Percentiles rank a stretch among this genome's conserved stretches.
Evolutionary conservation across 768 basidiomycete species (phyloP).

Genomic region (Boletus insuetus): DNA sequence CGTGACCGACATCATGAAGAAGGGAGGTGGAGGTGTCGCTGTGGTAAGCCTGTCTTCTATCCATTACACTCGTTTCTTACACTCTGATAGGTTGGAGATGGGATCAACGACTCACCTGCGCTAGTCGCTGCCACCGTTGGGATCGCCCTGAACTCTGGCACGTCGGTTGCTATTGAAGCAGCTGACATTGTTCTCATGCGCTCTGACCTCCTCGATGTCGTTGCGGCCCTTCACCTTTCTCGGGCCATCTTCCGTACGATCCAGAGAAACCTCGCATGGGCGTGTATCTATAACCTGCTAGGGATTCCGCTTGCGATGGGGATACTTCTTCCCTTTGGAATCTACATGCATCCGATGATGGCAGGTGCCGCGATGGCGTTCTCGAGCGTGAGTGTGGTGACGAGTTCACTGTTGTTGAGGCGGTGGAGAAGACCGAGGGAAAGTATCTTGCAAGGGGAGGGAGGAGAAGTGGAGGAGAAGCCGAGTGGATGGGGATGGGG

Average conservation of each 20-base stretch:
- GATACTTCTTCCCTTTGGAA: conserved; percentile 83
- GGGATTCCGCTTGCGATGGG: conserved; percentile 99
- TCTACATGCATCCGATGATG: conserved; percentile 97
- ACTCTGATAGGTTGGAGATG: conserved; percentile 81
- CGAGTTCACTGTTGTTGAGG: conserved; percentile 80
- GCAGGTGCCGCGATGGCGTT: conserved; percentile 99
- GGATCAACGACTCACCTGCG: conserved; percentile 98
- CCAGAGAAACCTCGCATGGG: conserved; percentile 92
- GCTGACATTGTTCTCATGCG: conserved; percentile 98
- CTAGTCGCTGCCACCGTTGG: conserved; percentile 95
- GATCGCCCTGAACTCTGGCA: conserved; percentile 93
- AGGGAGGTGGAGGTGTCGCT: conserved; percentile 75
- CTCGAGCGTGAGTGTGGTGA: conserved; percentile 93
- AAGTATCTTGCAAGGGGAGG: conserved; percentile 68
- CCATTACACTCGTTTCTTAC: not conserved
- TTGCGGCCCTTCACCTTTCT: conserved; percentile 92
- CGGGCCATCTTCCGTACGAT: conserved; percentile 87
- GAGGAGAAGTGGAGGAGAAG: conserved; percentile 27
- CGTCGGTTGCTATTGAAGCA: conserved; percentile 96
- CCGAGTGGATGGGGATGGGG: conserved; percentile 21
- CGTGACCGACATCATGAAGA: conserved; percentile 75
- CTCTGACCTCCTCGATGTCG: conserved; percentile 94
- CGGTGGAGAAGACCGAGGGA: conserved; percentile 75
- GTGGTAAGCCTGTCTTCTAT: conserved; percentile 61
- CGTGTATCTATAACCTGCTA: conserved; percentile 89